Conservation (phyloP, 2,329 filamentous ascomycete species). For the Seiridium unicorne region DNA sequence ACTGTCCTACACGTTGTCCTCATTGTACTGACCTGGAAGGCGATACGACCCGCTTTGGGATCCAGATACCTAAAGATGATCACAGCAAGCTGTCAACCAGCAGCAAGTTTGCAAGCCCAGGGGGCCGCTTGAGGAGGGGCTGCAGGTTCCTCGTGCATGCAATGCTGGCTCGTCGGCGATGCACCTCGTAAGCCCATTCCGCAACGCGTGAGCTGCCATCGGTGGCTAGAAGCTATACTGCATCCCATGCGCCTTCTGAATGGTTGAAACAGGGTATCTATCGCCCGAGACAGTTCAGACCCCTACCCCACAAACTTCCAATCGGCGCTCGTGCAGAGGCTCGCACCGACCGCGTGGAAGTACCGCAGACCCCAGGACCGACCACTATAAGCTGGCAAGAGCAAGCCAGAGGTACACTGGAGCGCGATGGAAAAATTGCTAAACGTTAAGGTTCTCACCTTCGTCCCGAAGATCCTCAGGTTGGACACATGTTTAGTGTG, state of each 20-base stretch:
- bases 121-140: too few relatives aligned
- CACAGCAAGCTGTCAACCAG: too few relatives aligned
- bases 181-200: too few relatives aligned
- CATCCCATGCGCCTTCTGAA: not conserved
- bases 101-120: too few relatives aligned
- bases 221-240: not conserved
- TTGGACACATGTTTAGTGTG: not conserved
- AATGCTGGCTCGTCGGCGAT: too few relatives aligned
- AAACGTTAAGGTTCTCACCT: slow-evolving; percentile 3
- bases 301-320: not conserved
- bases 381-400: not conserved
- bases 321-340: not conserved
- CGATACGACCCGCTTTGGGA: too few relatives aligned
- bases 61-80: too few relatives aligned
- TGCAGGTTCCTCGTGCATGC: too few relatives aligned
- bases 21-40: too few relatives aligned
- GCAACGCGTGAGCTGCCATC: too few relatives aligned
- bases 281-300: not conserved
- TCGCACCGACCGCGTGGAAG: not conserved
- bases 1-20: too few relatives aligned
- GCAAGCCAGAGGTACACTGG: not conserved
- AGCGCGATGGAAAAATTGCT: too few relatives aligned
- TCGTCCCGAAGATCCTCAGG: not conserved
- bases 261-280: not conserved
- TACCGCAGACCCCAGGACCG: not conserved